Conservation (phyloP, 2,329 filamentous ascomycete species). For the Trichophyton equinum region DNA sequence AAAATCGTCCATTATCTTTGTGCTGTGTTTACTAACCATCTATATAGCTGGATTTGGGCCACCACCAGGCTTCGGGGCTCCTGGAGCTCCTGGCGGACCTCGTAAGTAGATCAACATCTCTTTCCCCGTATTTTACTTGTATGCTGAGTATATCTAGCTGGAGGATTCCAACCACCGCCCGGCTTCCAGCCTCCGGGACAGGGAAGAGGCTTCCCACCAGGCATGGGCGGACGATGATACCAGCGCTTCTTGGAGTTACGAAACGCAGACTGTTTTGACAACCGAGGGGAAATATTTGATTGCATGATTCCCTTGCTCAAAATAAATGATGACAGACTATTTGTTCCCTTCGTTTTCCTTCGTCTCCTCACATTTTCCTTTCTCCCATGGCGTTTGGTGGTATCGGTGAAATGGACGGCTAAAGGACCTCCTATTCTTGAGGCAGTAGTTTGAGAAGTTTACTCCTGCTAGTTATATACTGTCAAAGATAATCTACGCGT, state of each 20-base stretch:
- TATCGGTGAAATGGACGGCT: slow-evolving; percentile 5
- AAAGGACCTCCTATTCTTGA: slow-evolving; percentile 4
- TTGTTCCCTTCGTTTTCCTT: slow-evolving; percentile 1
- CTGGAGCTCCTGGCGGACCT: slow-evolving; percentile 28
- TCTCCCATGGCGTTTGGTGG: slow-evolving; percentile 6
- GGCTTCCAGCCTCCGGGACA: slow-evolving; percentile 60
- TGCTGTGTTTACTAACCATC: slow-evolving; percentile 7
- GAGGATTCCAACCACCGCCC: slow-evolving; percentile 46
- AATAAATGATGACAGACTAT: not conserved
- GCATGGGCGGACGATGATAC: slow-evolving; percentile 35
- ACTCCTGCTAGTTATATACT: slow-evolving; percentile 4
- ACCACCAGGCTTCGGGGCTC: slow-evolving; percentile 36
- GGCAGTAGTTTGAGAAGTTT: slow-evolving; percentile 3
- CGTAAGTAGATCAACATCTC: slow-evolving; percentile 28
- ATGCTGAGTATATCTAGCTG: slow-evolving; percentile 36
- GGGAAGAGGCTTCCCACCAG: slow-evolving; percentile 41
- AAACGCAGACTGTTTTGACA: not conserved
- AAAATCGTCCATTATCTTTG: not conserved
- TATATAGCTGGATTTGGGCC: slow-evolving; percentile 35
- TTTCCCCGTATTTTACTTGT: slow-evolving; percentile 11
- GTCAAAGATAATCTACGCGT: not conserved
- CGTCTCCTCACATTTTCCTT: slow-evolving; percentile 1
- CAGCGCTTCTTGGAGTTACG: not conserved
- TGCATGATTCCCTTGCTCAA: not conserved
- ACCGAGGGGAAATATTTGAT: not conserved